Conservation (phyloP, 1,284 basidiomycete species). For the Ganoderma lingzhi region DNA sequence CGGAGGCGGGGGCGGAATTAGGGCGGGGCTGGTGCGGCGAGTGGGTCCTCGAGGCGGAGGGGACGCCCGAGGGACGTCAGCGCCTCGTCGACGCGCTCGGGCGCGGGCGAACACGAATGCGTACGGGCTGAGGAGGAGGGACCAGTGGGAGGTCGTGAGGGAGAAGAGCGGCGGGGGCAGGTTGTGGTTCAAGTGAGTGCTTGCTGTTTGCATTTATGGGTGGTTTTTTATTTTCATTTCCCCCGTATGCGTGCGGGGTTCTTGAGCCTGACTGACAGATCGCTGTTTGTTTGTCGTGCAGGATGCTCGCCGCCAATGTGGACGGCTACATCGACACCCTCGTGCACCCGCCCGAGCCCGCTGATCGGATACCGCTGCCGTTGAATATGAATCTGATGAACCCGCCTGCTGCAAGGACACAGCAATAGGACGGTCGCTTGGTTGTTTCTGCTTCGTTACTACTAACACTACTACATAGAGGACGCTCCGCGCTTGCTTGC, state of each 20-base stretch:
- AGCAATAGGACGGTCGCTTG: constrained; percentile 14
- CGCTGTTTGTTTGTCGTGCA: neutral
- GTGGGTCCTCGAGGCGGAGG: constrained; percentile 79
- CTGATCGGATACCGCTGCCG: constrained; percentile 18
- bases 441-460: neutral
- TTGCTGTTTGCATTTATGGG: constrained; percentile 1
- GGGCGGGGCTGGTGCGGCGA: constrained; percentile 77
- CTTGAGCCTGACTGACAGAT: constrained; percentile 9
- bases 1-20: constrained; percentile 47
- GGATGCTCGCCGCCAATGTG: constrained; percentile 29
- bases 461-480: constrained; percentile 1
- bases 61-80: constrained; percentile 71
- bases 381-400: constrained; percentile 3
- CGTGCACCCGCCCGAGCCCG: constrained; percentile 31
- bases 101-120: constrained; percentile 24
- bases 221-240: neutral
- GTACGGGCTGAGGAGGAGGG: constrained; percentile 44
- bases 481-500: neutral
- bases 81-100: constrained; percentile 57
- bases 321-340: constrained; percentile 33
- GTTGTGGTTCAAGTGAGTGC: constrained; percentile 69
- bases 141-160: constrained; percentile 64
- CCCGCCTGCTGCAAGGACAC: constrained; percentile 20
- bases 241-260: neutral
- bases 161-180: constrained; percentile 66